Conservation (phyloP, 306 rosid genomes). For the Carpinus fangiana region DNA sequence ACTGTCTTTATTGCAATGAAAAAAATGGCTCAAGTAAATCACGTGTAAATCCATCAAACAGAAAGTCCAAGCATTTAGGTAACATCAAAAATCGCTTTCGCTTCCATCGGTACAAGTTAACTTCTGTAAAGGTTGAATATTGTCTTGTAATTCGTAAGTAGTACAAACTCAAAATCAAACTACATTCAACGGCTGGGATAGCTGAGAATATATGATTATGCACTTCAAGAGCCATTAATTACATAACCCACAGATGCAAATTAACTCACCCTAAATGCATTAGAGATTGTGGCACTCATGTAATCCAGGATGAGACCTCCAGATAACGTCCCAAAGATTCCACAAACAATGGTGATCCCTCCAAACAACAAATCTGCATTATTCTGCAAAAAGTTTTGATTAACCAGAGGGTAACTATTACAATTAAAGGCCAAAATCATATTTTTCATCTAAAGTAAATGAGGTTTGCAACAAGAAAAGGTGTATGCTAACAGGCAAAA, state of each 20-base stretch:
- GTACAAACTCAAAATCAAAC: neutral
- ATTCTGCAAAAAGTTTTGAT: constrained; percentile 45
- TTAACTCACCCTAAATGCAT: constrained; percentile 77
- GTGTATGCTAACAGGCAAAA: constrained; percentile 3
- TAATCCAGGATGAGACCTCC: constrained; percentile 89
- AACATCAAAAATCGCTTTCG: neutral
- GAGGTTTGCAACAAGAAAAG: constrained; percentile 14
- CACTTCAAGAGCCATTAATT: neutral
- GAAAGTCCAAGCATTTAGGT: neutral
- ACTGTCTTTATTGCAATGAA: neutral
- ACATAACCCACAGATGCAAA: constrained; percentile 15
- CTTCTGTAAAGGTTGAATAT: neutral
- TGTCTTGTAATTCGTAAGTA: neutral
- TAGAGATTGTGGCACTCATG: constrained; percentile 70
- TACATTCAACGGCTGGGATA: neutral
- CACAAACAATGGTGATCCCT: constrained; percentile 79
- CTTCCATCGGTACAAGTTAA: neutral
- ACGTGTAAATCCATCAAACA: neutral
- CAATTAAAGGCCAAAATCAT: neutral
- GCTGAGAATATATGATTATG: neutral
- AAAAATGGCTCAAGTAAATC: neutral
- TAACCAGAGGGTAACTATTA: constrained; percentile 25
- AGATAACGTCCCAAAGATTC: constrained; percentile 75
- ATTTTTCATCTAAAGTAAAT: constrained; percentile 4
- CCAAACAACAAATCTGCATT: constrained; percentile 88